These are phyloP conservation scores for Rubia peregrina DNA, from an alignment of 305 asterid genomes.

Conservation along the genomic window DNA sequence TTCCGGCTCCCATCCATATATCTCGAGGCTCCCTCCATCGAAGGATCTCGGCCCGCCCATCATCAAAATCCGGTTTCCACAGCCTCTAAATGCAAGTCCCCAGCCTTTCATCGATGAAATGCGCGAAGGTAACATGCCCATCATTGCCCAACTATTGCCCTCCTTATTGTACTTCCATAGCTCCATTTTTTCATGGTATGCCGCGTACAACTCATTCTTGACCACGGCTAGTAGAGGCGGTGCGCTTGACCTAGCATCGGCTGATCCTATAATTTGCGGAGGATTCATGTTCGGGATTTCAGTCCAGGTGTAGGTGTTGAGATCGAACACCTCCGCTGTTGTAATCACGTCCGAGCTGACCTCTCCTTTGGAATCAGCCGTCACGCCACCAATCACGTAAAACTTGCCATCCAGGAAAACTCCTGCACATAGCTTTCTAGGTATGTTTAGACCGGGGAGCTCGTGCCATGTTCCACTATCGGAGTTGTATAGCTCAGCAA, in stretches of 20 bases:
- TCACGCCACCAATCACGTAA: constrained; percentile 57
- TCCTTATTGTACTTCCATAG: constrained; percentile 51
- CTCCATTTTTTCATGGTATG: constrained; percentile 52
- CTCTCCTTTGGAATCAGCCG: constrained; percentile 44
- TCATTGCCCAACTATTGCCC: constrained; percentile 38
- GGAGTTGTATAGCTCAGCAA: constrained; percentile 61
- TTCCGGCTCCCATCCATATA: constrained; percentile 67
- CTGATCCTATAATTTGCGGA: constrained; percentile 29
- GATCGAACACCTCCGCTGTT: constrained; percentile 57
- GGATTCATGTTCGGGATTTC: constrained; percentile 72
- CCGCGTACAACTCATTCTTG: constrained; percentile 64
- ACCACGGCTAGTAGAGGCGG: constrained; percentile 85
- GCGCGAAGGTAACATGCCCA: constrained; percentile 63
- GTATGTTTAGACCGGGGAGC: constrained; percentile 54
- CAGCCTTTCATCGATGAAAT: constrained; percentile 70
- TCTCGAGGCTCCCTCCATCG: constrained; percentile 55
- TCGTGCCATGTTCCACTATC: constrained; percentile 49
- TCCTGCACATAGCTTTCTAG: constrained; percentile 48
- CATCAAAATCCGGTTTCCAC: constrained; percentile 59
- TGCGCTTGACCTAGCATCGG: constrained; percentile 46
- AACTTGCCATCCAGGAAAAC: constrained; percentile 78
- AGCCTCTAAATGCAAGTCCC: constrained; percentile 83
- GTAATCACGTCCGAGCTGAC: constrained; percentile 29
- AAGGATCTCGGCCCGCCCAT: constrained; percentile 63
- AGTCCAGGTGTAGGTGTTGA: constrained; percentile 47